These are phyloP conservation scores for Wolfiporia cocos DNA, from an alignment of 1,284 basidiomycete species.

Conservation along the genomic window DNA sequence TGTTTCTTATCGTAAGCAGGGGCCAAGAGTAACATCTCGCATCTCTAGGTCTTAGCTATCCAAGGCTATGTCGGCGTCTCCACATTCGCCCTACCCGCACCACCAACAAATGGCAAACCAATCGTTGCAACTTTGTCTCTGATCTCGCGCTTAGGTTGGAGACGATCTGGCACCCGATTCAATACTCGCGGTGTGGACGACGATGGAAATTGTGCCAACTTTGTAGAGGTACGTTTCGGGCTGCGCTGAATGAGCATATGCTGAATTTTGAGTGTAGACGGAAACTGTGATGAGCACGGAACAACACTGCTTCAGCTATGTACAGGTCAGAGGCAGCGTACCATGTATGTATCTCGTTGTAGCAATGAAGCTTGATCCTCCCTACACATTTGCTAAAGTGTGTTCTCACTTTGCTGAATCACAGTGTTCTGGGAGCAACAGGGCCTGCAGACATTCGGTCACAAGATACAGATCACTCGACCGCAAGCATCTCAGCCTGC, in stretches of 20 bases:
- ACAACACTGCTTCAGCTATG: constrained; percentile 82
- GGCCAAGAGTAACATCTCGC: not conserved
- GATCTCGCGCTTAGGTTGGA: constrained; percentile 88
- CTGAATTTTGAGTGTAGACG: constrained; percentile 46
- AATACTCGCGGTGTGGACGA: constrained; percentile 98
- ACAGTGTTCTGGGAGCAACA: constrained; percentile 98
- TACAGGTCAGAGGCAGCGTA: constrained; percentile 91
- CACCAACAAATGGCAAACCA: constrained; percentile 63
- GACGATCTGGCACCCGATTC: constrained; percentile 94
- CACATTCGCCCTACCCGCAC: constrained; percentile 66
- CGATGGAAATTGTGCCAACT: constrained; percentile 95
- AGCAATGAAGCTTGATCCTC: constrained; percentile 9
- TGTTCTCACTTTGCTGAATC: constrained; percentile 6
- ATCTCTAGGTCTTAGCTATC: constrained; percentile 73
- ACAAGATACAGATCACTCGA: constrained; percentile 90
- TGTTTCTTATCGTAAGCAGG: not conserved
- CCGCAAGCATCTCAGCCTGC: constrained; percentile 94
- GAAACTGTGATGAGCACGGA: constrained; percentile 87
- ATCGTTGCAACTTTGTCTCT: constrained; percentile 68
- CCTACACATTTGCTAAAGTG: constrained; percentile 7
- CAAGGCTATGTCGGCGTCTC: constrained; percentile 87
- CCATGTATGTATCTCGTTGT: constrained; percentile 57
- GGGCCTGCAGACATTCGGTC: constrained; percentile 85
- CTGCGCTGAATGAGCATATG: not conserved
- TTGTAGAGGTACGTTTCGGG: constrained; percentile 72